Base-by-base conservation (phyloP, 331 rosid genomes). In the Quercus lobata region DNA sequence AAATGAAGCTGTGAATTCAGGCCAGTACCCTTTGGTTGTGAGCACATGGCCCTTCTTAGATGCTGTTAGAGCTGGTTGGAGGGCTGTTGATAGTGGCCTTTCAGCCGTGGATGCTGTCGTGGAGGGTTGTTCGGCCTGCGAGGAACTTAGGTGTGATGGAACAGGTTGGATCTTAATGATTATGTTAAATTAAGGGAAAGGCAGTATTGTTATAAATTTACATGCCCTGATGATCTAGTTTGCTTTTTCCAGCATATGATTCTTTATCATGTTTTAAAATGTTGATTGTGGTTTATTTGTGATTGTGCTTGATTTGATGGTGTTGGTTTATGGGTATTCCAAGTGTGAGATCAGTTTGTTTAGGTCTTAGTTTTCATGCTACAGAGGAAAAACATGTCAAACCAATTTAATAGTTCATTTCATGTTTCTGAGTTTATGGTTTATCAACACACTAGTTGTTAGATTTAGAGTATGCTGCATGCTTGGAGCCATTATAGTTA, bases 41-140 rank as follows among this genome's bases (percentile, higher is more conserved):
- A 93, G 96, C 86, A 91, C 99, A 12, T 93, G 99, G 98, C 99
- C 99, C 15, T 93, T 95, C 76, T 3, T 93, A 55, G 98, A 93
- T 85, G 99, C 96, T 76, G 98, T 95, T 7, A 87, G 92, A 82
- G 88, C 91, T 80, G 96, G 97, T 2, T 93, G 99, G 99, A 84
- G 73, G 69, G 92, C 83, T 69, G 97, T 84, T 75, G 93, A 90
- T 80, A 78, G 61, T 78, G 99, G 94, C 37, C 73, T 87, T 57
- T 87, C 97, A 3, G 94, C 98, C 7, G 84, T 95, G 80, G 94
- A 93, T 90, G 82, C 99, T 11, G 99, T 93, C 15, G 91, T 95
- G 37, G 91, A 93, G 83, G 98, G 98, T 66, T 95, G 97, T 79
- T 87, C 98, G 1, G 86, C 91, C 80, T 95, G 99, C 68, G 99